Evolutionary conservation across 1,139 yeast genomes (phyloP).

Genomic region (Hyphopichia khmerensis): DNA sequence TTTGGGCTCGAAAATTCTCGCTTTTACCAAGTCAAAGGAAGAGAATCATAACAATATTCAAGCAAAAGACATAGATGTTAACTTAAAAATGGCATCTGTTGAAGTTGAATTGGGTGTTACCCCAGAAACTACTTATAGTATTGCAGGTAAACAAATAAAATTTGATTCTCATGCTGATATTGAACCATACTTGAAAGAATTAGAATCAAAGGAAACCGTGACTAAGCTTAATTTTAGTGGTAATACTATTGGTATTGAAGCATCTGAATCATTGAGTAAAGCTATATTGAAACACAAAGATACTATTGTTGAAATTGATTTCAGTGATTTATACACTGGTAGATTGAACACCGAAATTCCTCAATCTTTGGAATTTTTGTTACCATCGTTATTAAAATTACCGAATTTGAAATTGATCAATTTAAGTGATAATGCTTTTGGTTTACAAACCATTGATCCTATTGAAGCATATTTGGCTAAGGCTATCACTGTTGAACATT

Average conservation of each 20-base stretch:
- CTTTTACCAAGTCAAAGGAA: background rate
- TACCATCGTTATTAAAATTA: slow-evolving; percentile 71
- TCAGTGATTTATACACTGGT: slow-evolving; percentile 93
- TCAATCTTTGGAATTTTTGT: slow-evolving; percentile 65
- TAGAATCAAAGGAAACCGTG: slow-evolving; percentile 38
- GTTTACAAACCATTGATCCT: slow-evolving; percentile 91
- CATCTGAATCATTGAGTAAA: slow-evolving; percentile 70
- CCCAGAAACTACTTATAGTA: slow-evolving; percentile 44
- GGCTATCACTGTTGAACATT: slow-evolving; percentile 79
- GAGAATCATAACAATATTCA: background rate
- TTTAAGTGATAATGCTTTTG: slow-evolving; percentile 94
- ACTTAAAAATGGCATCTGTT: slow-evolving; percentile 19
- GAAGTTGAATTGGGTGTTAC: slow-evolving; percentile 29
- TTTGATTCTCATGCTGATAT: slow-evolving; percentile 75
- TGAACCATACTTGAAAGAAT: slow-evolving; percentile 57
- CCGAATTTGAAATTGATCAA: slow-evolving; percentile 71
- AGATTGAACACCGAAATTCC: slow-evolving; percentile 95
- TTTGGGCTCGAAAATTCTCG: too few relatives aligned
- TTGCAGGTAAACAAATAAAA: slow-evolving; percentile 77
- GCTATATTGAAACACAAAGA: slow-evolving; percentile 51
- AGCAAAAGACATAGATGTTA: background rate
- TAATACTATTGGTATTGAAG: slow-evolving; percentile 90
- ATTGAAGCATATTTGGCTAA: slow-evolving; percentile 73
- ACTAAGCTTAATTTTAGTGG: slow-evolving; percentile 80
- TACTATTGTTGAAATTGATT: slow-evolving; percentile 63